These are phyloP conservation scores for Fraxinus floribunda DNA, from an alignment of 305 asterid species.

Conservation along the genomic window DNA sequence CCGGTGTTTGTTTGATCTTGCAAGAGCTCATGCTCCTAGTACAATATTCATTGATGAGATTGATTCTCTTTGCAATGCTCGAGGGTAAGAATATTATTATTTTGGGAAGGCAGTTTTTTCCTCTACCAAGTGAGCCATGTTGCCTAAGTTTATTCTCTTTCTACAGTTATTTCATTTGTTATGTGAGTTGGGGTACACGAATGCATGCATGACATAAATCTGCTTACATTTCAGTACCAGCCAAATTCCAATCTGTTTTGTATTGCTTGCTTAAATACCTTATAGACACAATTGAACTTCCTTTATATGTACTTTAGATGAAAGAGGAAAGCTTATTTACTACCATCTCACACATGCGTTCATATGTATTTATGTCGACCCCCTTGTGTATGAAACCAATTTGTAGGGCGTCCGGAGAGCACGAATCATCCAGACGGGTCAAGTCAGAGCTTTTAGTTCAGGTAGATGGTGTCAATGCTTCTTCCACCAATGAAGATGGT, in stretches of 20 bases:
- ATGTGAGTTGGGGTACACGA: background rate
- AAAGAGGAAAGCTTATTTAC: background rate
- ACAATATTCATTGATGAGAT: conserved; percentile 97
- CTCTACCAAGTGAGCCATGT: background rate
- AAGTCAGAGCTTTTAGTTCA: conserved; percentile 95
- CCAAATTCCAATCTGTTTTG: background rate
- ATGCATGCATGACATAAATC: conserved; percentile 9
- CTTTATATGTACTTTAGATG: background rate
- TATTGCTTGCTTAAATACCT: background rate
- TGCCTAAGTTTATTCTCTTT: background rate
- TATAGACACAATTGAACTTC: background rate
- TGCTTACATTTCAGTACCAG: background rate
- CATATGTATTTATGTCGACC: conserved; percentile 17
- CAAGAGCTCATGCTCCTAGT: conserved; percentile 97
- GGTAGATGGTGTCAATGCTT: conserved; percentile 92
- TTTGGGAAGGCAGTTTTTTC: background rate
- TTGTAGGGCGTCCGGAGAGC: conserved; percentile 89
- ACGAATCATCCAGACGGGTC: conserved; percentile 92
- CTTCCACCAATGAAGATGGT: conserved; percentile 86
- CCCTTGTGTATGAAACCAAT: conserved; percentile 21
- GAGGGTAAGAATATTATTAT: conserved; percentile 62
- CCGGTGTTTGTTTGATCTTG: conserved; percentile 89
- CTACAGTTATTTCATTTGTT: conserved; percentile 2
- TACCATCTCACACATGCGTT: background rate
- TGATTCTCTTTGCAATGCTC: conserved; percentile 93